Evolutionary conservation across 345 rosid genomes (phyloP), one percentile per base, ranked within the genome.

Genomic region (Laguncularia racemosa): DNA sequence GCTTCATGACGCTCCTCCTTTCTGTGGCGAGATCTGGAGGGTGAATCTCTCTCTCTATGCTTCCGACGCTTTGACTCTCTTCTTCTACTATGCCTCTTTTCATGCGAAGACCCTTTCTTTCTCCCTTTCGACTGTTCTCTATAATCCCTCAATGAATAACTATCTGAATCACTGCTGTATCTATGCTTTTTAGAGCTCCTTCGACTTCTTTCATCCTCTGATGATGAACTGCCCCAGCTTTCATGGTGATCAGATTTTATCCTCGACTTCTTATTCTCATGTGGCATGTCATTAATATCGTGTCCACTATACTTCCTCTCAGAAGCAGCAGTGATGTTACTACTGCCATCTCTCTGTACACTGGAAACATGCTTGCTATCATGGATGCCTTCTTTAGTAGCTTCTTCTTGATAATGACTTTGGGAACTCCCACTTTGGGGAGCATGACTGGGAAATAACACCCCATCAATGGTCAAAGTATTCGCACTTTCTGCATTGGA

Each of bases 71-170:
- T 84, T 19, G 85, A 70, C 63, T 80, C 82, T 62, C 79, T 86
- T 72, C 78, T 84, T 59, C 83, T 79, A 68, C 84, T 72, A 15
- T 81, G 75, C 6, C 74, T 84, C 82, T 81, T 85, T 78, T 84
- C 86, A 58, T 53, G 61, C 19, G 86, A 77, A 28, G 84, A 83
- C 55, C 58, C 70, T 65, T 73, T 77, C 75, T 64, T 68, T 59
- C 77, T 81, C 52, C 76, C 70, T 65, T 78, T 81, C 3, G 95
- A 85, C 40, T 74, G 79, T 47, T 71, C 82, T 40, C 61, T 48
- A 57, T 73, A 38, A 72, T 82, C 88, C 28, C 69, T 52, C 9
- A 86, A 80, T 49, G 76, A 79, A 62, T 83, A 86, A 56, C 82
- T 80, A 45, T 70, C 73, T 3, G 87, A 80, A 55, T 77, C 84